Base-by-base conservation (phyloP, 768 basidiomycete genomes). In the Suillus alpinus region DNA sequence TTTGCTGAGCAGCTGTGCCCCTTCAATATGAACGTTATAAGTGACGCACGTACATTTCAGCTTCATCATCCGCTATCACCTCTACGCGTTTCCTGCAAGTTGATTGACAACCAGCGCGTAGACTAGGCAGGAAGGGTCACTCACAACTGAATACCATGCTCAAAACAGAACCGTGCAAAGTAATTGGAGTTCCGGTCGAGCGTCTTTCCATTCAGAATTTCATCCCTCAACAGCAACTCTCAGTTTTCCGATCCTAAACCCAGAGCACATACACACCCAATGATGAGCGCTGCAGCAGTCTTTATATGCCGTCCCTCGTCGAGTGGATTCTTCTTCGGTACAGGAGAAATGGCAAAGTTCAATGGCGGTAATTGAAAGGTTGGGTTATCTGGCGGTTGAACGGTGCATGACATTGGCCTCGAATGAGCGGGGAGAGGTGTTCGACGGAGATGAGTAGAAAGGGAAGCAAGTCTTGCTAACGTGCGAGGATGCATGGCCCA, bases 141-240 rank as follows among this genome's bases (percentile, higher is more conserved):
- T 65, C 78, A 92, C 88, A 95, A 72, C 61, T 92, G 84, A 36
- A 94, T 82, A 3, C 91, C 95, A 57, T 92, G 83, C 68, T 95
- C 89, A 70, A 97, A 98, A 69, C 91, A 91, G 70, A 86, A 93
- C 67, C 86, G 86, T 3, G 94, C 92, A 68, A 96, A 92, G 75
- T 86, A 91, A 72, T 94, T 85, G 2, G 90, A 91, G 75, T 94
- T 94, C 14, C 83, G 78, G 72, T 94, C 92, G 52, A 85, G 83
- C 0, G 92, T 94, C 81, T 94, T 94, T 47, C 94, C 95, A 64
- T 96, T 96, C 57, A 98, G 76, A 39, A 96, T 94, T 68, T 96
- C 94, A 73, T 95, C 93, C 9, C 93, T 94, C 20, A 32, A 4
- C 0, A 4, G 16, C 16, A 41, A 23, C 37, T 36, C 12, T 29